Evolutionary conservation across 116 monocot genomes (phyloP), one percentile per base, ranked within the genome.

Genomic region (Iris pallida): DNA sequence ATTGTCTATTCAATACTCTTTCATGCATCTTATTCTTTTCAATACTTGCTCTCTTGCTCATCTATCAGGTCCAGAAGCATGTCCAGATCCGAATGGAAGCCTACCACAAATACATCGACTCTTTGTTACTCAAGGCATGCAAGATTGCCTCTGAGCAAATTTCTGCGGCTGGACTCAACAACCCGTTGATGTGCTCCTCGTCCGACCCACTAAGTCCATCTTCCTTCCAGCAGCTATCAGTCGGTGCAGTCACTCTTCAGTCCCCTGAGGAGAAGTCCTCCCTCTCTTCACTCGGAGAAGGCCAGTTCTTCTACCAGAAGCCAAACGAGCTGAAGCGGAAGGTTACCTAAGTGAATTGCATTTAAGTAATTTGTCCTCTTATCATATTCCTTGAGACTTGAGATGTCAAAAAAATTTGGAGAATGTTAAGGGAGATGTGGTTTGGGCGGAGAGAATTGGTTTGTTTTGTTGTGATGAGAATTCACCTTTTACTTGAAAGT

Each of bases 101-200:
- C 42, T 71, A 75, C 41, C 75, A 81, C 54, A 81, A 72, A 18
- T 81, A 81, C 72, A 63, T 81, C 45, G 76, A 75, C 30, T 48
- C 75, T 7, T 51, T 81, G 2, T 4, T 81, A 46, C 76, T 67
- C 47, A 76, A 76, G 63, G 81, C 81, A 17, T 81, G 71, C 63
- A 81, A 76, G 63, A 75, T 81, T 20, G 81, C 76, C 1, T 71
- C 75, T 0, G 81, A 81, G 68, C 81, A 81, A 48, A 71, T 81
- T n/a, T 66, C 76, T 18, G 68, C 68, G 2, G 60, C 61, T 30
- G 68, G 62, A 20, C 67, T 67, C 16, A 68, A 53, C 57, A 56
- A 18, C 16, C 41, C 48, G 13, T 49, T 68, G 0, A 44, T 73
- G 45, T 69, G 69, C 52, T n/a, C 68, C 13, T 12, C 68, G 5